These are phyloP conservation scores for Exophiala phaeomuriformis DNA, from an alignment of 2,329 filamentous ascomycete species.

Conservation along the genomic window DNA sequence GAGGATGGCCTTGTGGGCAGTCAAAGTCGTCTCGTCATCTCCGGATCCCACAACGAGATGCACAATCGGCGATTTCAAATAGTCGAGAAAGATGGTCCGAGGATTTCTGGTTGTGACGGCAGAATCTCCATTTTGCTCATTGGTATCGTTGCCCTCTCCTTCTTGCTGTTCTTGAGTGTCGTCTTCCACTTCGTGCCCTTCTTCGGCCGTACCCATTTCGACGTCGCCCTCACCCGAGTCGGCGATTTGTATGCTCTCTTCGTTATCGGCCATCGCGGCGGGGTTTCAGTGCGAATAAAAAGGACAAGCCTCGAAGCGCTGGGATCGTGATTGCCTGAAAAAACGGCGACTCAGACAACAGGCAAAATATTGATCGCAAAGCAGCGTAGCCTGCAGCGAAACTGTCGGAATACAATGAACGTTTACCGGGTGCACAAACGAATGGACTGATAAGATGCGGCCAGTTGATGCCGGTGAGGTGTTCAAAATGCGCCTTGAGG, in stretches of 20 bases:
- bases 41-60: conserved; percentile 58
- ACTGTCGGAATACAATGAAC: not conserved
- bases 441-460: not conserved
- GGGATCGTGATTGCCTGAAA: not conserved
- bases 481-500: not conserved
- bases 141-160: conserved; percentile 20
- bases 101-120: conserved; percentile 29
- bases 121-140: conserved; percentile 4
- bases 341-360: not conserved
- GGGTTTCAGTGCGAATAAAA: not conserved
- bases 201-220: conserved; percentile 29
- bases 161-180: conserved; percentile 16
- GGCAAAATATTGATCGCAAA: not conserved
- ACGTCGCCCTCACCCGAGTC: conserved; percentile 23
- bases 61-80: conserved; percentile 62
- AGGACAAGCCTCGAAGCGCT: not conserved
- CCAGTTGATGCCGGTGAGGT: not conserved
- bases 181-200: conserved; percentile 22
- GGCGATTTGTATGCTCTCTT: conserved; percentile 15
- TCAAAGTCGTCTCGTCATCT: conserved; percentile 56
- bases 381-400: not conserved
- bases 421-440: not conserved
- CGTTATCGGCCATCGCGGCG: conserved; percentile 1
- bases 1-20: conserved; percentile 73
- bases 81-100: conserved; percentile 33